A percentile compares a stretch with the other conserved stretches of the same genome.
These are phyloP conservation scores for Echinochloa phyllopogon DNA, from an alignment of 176 grass and related monocot species.

Conservation along the genomic window DNA sequence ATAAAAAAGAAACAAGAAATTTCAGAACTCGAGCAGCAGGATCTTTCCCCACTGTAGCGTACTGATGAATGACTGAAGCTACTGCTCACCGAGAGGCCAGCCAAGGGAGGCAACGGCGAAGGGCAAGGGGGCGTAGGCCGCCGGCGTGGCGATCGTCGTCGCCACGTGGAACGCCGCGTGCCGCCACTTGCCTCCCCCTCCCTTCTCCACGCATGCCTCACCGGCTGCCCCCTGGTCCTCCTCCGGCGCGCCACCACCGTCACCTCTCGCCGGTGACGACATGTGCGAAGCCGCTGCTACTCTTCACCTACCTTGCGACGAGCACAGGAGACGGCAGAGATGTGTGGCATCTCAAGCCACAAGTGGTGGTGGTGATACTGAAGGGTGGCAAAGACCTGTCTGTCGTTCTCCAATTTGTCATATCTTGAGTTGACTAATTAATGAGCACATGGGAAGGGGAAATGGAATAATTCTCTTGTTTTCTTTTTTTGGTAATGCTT, in stretches of 20 bases:
- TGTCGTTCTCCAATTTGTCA: background rate
- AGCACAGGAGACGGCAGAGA: background rate
- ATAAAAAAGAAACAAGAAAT: too few species aligned
- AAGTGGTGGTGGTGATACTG: background rate
- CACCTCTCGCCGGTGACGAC: conserved; percentile 22
- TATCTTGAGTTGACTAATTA: conserved; percentile 8
- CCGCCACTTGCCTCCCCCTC: conserved; percentile 69
- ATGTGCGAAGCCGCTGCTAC: background rate
- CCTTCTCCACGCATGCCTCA: background rate
- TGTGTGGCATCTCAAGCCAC: background rate
- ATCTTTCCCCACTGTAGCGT: background rate
- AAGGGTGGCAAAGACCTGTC: background rate
- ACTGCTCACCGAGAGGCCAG: conserved; percentile 66
- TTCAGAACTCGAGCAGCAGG: background rate
- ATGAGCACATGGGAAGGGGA: background rate
- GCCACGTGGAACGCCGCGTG: conserved; percentile 80
- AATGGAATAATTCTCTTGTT: too few species aligned
- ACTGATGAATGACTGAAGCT: background rate
- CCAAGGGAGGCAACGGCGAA: conserved; percentile 81
- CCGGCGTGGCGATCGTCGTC: conserved; percentile 84
- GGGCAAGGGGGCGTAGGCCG: conserved; percentile 74
- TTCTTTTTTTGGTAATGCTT: too few species aligned
- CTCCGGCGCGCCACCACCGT: conserved; percentile 30
- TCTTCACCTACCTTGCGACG: background rate
- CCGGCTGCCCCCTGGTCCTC: conserved; percentile 6